These are phyloP conservation scores for Aspergillus luchuensis DNA, from an alignment of 2,329 filamentous ascomycete species.

Conservation along the genomic window DNA sequence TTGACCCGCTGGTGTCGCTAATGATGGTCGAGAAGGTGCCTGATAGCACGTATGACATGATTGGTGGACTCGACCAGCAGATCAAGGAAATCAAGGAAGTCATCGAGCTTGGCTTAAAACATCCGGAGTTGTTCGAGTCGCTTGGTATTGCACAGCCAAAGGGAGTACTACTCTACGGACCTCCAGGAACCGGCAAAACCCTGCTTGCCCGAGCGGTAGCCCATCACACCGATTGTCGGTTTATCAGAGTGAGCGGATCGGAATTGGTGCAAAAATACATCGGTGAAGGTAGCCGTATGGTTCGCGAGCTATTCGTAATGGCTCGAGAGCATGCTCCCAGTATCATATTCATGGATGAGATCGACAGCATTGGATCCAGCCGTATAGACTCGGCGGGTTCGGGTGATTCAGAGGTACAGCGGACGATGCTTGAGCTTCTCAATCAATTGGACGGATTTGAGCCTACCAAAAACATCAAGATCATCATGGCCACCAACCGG, in stretches of 20 bases:
- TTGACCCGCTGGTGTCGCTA: conserved; percentile 95
- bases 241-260: conserved; percentile 94
- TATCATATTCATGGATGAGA: conserved; percentile 99
- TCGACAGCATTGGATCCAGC: conserved; percentile 96
- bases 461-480: conserved; percentile 99
- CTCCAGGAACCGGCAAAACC: conserved; percentile 96
- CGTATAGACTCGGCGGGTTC: conserved; percentile 94
- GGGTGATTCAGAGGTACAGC: conserved; percentile 95
- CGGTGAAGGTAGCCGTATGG: conserved; percentile 96
- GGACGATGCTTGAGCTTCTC: conserved; percentile 96
- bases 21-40: conserved; percentile 99
- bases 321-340: conserved; percentile 95
- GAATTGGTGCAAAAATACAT: conserved; percentile 99
- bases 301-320: conserved; percentile 98
- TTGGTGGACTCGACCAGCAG: conserved; percentile 96
- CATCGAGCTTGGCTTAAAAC: conserved; percentile 96
- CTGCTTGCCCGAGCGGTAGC: conserved; percentile 91
- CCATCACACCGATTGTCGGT: conserved; percentile 98
- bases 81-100: conserved; percentile 99
- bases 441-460: conserved; percentile 99
- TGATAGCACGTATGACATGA: conserved; percentile 99
- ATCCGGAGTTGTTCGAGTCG: conserved; percentile 98
- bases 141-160: conserved; percentile 98
- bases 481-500: conserved; percentile 99
- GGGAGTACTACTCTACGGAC: conserved; percentile 93